Conservation (phyloP, 2,329 filamentous ascomycete species). For the Parafenestella ontariensis region DNA sequence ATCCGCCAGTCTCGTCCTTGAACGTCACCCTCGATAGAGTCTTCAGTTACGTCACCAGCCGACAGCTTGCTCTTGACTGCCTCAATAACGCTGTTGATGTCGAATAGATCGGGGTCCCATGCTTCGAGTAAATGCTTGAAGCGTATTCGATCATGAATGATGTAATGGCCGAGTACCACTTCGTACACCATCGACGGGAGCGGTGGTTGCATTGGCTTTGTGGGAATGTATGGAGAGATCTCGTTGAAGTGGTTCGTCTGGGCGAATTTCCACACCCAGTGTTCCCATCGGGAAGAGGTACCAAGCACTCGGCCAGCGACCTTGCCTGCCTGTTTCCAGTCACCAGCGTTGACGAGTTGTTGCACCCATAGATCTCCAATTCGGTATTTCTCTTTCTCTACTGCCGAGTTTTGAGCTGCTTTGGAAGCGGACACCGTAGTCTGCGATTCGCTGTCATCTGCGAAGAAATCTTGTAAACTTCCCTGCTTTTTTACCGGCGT, state of each 20-base stretch:
- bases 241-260: slow-evolving; percentile 87
- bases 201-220: slow-evolving; percentile 76
- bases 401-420: slow-evolving; percentile 65
- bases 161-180: slow-evolving; percentile 86
- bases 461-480: slow-evolving; percentile 71
- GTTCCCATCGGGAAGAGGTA: slow-evolving; percentile 85
- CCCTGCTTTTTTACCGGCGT: slow-evolving; percentile 54
- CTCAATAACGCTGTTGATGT: slow-evolving; percentile 76
- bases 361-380: slow-evolving; percentile 95
- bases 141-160: slow-evolving; percentile 75
- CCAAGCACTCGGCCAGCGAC: slow-evolving; percentile 84
- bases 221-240: slow-evolving; percentile 84
- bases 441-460: slow-evolving; percentile 70
- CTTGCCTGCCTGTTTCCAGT: slow-evolving; percentile 81
- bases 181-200: slow-evolving; percentile 86
- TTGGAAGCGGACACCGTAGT: slow-evolving; percentile 67
- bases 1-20: slow-evolving; percentile 84
- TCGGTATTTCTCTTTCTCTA: slow-evolving; percentile 85
- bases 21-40: slow-evolving; percentile 76
- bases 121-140: slow-evolving; percentile 80
- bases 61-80: slow-evolving; percentile 83
- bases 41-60: slow-evolving; percentile 75
- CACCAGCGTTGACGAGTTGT: slow-evolving; percentile 74
- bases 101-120: slow-evolving; percentile 87
- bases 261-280: slow-evolving; percentile 93